Percentiles rank a stretch among this genome's conserved stretches.
Evolutionary conservation across 495 filamentous ascomycete species (phyloP).

Genomic region (Talaromyces trachyspermus): DNA sequence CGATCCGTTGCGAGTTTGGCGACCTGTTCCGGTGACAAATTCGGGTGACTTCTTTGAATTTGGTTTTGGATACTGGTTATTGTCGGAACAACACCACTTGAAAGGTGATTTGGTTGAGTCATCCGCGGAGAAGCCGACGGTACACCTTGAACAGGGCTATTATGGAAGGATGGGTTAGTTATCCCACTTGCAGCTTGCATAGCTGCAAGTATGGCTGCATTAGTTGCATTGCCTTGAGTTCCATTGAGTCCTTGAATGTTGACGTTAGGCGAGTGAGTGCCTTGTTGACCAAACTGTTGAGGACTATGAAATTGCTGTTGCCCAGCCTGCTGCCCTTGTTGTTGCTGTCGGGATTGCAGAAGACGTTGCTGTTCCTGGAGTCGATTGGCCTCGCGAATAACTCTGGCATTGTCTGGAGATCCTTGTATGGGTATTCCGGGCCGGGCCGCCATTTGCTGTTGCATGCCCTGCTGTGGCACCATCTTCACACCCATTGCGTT

Average conservation of each 20-base stretch:
- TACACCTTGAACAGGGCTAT: slow-evolving; percentile 32
- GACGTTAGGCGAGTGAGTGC: slow-evolving; percentile 34
- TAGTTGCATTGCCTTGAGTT: slow-evolving; percentile 48
- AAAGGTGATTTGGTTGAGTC: slow-evolving; percentile 43
- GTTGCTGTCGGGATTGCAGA: slow-evolving; percentile 57
- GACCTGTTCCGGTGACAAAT: slow-evolving; percentile 50
- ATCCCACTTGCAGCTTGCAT: slow-evolving; percentile 44
- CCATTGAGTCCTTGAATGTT: slow-evolving; percentile 42
- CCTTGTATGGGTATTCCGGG: slow-evolving; percentile 51
- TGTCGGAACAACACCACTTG: slow-evolving; percentile 46
- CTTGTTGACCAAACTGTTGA: slow-evolving; percentile 35
- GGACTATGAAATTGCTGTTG: slow-evolving; percentile 25
- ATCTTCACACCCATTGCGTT: slow-evolving; percentile 56
- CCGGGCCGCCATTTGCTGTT: slow-evolving; percentile 48
- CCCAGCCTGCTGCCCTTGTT: slow-evolving; percentile 35
- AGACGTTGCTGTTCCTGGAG: slow-evolving; percentile 60
- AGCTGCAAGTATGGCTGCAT: slow-evolving; percentile 44
- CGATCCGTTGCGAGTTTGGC: slow-evolving; percentile 55
- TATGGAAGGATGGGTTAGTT: slow-evolving; percentile 42
- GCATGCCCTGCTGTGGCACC: slow-evolving; percentile 67
- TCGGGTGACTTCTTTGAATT: slow-evolving; percentile 47
- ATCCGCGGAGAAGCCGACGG: slow-evolving; percentile 47
- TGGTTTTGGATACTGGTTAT: slow-evolving; percentile 46
- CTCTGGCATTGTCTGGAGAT: slow-evolving; percentile 44
- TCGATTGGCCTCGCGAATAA: slow-evolving; percentile 53